Conservation (phyloP, 2,329 filamentous ascomycete species). For the Simplicillium sp. region DNA sequence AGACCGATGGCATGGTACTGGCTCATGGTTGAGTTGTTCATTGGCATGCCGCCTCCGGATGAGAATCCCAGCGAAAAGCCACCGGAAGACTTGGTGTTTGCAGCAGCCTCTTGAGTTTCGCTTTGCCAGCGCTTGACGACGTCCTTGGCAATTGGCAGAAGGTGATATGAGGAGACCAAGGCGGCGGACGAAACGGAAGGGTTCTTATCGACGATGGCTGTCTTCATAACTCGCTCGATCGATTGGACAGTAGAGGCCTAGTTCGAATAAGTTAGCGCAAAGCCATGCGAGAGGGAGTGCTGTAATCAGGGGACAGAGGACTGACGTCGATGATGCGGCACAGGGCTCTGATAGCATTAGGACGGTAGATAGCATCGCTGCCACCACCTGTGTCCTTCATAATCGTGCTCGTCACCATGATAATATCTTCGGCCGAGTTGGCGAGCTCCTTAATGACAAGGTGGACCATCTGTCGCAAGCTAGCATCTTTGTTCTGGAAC, state of each 20-base stretch:
- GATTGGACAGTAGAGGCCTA: conserved; percentile 92
- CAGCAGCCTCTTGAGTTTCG: conserved; percentile 94
- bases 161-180: conserved; percentile 92
- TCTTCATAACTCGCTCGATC: conserved; percentile 98
- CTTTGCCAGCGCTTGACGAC: conserved; percentile 97
- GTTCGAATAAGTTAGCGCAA: conserved; percentile 14
- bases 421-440: conserved; percentile 92
- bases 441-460: conserved; percentile 96
- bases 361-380: conserved; percentile 86
- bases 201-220: conserved; percentile 97
- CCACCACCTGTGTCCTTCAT: conserved; percentile 99
- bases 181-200: conserved; percentile 94
- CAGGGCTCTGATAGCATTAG: conserved; percentile 90
- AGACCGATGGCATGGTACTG: conserved; percentile 98
- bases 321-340: conserved; percentile 94
- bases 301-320: conserved; percentile 12
- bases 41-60: conserved; percentile 63
- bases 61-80: conserved; percentile 90
- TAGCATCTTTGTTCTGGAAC: conserved; percentile 99
- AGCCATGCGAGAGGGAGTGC: not conserved
- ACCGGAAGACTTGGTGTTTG: conserved; percentile 76
- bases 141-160: conserved; percentile 90
- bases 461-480: conserved; percentile 97
- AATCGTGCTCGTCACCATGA: conserved; percentile 98
- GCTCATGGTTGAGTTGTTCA: conserved; percentile 93